These are phyloP conservation scores for Solanum corneliomulleri DNA, from an alignment of 257 asterid genomes.

Conservation along the genomic window DNA sequence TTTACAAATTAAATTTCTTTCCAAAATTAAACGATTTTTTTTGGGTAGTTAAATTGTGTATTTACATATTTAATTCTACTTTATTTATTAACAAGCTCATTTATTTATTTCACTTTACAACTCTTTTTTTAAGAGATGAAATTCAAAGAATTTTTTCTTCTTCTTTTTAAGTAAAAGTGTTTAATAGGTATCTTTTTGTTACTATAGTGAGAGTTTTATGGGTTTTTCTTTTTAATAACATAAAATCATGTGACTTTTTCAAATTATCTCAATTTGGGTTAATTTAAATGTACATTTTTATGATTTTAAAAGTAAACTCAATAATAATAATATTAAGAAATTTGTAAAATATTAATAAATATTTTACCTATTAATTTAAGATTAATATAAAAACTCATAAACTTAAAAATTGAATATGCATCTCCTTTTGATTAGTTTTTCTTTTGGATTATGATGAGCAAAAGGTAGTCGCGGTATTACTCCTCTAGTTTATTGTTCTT, in stretches of 20 bases:
- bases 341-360: too few relatives aligned
- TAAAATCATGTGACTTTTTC: neutral
- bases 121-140: neutral
- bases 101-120: neutral
- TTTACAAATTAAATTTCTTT: neutral
- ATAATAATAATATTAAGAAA: too few relatives aligned
- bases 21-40: neutral
- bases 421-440: neutral
- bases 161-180: neutral
- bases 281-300: too few relatives aligned
- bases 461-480: too few relatives aligned
- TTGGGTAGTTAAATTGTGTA: neutral
- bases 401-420: too few relatives aligned
- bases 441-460: neutral
- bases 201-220: neutral
- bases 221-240: too few relatives aligned
- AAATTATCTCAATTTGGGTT: too few relatives aligned
- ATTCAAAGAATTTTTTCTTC: neutral
- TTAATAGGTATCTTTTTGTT: neutral
- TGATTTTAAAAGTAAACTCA: too few relatives aligned
- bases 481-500: too few relatives aligned
- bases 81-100: neutral
- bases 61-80: neutral
- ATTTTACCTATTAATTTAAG: neutral
- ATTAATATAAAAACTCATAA: too few relatives aligned